phyloP scores from a whole-genome alignment of 208 protist species.

The Herpetomonas tarakana region DNA sequence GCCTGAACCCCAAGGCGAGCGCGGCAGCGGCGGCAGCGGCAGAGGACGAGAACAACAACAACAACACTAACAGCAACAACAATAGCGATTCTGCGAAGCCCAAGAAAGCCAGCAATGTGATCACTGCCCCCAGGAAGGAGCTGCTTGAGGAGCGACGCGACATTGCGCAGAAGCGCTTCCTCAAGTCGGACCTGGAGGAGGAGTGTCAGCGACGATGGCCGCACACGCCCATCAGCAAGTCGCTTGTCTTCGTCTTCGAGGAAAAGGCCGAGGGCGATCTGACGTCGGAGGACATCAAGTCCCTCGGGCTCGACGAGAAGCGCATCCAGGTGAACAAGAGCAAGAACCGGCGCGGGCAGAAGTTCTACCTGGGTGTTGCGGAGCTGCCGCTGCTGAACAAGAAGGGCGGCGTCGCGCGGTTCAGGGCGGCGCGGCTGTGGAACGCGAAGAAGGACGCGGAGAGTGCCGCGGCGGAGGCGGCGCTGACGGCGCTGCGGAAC shows the following conservation, averaged over 20 bases:
- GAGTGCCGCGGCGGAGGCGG: slow-evolving; percentile 49
- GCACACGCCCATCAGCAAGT: slow-evolving; percentile 63
- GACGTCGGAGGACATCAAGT: slow-evolving; percentile 25
- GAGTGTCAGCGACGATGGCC: slow-evolving; percentile 65
- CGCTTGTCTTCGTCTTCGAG: slow-evolving; percentile 54
- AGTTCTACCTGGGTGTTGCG: slow-evolving; percentile 46
- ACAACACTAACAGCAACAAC: not conserved
- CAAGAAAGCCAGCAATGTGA: slow-evolving; percentile 38
- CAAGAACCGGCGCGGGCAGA: slow-evolving; percentile 40
- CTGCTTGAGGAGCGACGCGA: slow-evolving; percentile 42
- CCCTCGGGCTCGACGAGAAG: slow-evolving; percentile 27
- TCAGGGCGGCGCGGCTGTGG: slow-evolving; percentile 48
- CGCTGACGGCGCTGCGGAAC: slow-evolving; percentile 35
- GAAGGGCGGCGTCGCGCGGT: slow-evolving; percentile 45
- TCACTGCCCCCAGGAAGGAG: slow-evolving; percentile 38
- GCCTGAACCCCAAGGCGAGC: slow-evolving; percentile 5
- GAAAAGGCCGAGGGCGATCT: slow-evolving; percentile 39
- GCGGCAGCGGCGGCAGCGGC: slow-evolving; percentile 3
- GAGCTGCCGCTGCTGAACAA: slow-evolving; percentile 70
- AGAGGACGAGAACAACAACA: slow-evolving; percentile 8
- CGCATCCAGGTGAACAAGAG: slow-evolving; percentile 24
- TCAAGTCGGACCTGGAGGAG: slow-evolving; percentile 54
- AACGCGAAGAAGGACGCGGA: slow-evolving; percentile 44
- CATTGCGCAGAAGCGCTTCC: slow-evolving; percentile 45
- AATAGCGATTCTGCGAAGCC: not conserved